A percentile compares a stretch with the other conserved stretches of the same genome.
These are phyloP conservation scores for Suillus occidentalis DNA, from an alignment of 768 basidiomycete species.

Conservation along the genomic window DNA sequence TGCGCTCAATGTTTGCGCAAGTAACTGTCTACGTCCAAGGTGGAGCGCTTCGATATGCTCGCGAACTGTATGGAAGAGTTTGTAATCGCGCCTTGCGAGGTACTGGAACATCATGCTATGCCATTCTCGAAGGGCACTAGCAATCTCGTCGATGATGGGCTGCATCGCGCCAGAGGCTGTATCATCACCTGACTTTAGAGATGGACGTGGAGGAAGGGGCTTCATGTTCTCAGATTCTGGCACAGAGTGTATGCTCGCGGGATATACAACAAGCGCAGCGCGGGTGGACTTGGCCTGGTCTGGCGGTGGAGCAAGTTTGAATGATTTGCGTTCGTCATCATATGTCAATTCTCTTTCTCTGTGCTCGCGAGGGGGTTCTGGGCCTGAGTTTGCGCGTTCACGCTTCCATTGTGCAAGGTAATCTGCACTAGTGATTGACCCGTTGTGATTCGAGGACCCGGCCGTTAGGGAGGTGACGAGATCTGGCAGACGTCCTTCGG, in stretches of 20 bases:
- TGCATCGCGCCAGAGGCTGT: conserved; percentile 80
- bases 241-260: conserved; percentile 72
- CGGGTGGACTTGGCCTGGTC: conserved; percentile 75
- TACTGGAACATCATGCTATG: conserved; percentile 89
- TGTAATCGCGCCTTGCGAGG: conserved; percentile 86
- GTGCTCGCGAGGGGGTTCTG: conserved; percentile 33
- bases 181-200: conserved; percentile 93
- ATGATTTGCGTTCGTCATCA: conserved; percentile 52
- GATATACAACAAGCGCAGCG: conserved; percentile 70
- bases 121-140: conserved; percentile 96
- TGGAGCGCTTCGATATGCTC: conserved; percentile 91
- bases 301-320: conserved; percentile 70
- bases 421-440: conserved; percentile 44
- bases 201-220: conserved; percentile 85
- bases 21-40: conserved; percentile 85
- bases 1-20: conserved; percentile 81
- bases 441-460: conserved; percentile 30
- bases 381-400: conserved; percentile 27
- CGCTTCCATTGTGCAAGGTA: conserved; percentile 46
- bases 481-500: conserved; percentile 81
- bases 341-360: conserved; percentile 47
- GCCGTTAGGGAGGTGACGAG: conserved; percentile 58
- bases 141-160: conserved; percentile 96
- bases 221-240: conserved; percentile 67
- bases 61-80: conserved; percentile 80